Evolutionary conservation across 2,329 filamentous ascomycete genomes (phyloP), one percentile per base, ranked within the genome.

Genomic region (Ophiostoma triangulosporum): DNA sequence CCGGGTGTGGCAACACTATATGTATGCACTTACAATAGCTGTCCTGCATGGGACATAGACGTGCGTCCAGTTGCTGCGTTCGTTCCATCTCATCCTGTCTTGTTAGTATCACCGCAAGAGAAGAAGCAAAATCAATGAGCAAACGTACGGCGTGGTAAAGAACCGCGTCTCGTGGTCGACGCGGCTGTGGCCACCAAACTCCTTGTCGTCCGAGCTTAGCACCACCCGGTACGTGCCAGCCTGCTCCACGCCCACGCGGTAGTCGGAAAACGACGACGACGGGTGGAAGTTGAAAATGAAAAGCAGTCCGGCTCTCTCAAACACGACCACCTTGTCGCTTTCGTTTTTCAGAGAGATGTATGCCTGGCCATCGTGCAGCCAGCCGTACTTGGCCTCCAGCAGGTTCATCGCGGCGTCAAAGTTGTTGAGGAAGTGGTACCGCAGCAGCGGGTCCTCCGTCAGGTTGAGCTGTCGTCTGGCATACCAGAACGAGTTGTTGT

Each of bases 251-350:
- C 93, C 93, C 48, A 98, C 84, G 35, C 91, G 81, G 67, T 96
- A 98, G 69, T 97, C 93, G 11, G 84, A 83, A 69, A 86, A 98
- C 68, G 88, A 95, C 60, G 84, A 71, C 27, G 78, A 80, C 0
- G 87, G 82, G 65, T 97, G 83, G 75, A 97, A 96, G 71, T 98
- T 98, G 77, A 98, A 97, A 62, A 96, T 77, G 74, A 90, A 98
- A 11, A 98, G 74, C 55, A 95, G 71, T 0, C 90, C 90, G 1
- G 82, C 93, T 31, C 93, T 81, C 73, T 98, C 93, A 66, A 96
- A 98, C 3, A 95, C 90, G 59, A 98, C 81, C 43, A 97, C 83
- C 72, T 97, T 98, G 71, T 98, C 93, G 20, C 69, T 74, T 64
- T 97, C 89, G 65, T 98, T 83, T 77, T 97, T 98, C 61, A 97